These are phyloP conservation scores for Parastagonospora nodorum DNA, from an alignment of 2,329 filamentous ascomycete genomes.

Conservation along the genomic window DNA sequence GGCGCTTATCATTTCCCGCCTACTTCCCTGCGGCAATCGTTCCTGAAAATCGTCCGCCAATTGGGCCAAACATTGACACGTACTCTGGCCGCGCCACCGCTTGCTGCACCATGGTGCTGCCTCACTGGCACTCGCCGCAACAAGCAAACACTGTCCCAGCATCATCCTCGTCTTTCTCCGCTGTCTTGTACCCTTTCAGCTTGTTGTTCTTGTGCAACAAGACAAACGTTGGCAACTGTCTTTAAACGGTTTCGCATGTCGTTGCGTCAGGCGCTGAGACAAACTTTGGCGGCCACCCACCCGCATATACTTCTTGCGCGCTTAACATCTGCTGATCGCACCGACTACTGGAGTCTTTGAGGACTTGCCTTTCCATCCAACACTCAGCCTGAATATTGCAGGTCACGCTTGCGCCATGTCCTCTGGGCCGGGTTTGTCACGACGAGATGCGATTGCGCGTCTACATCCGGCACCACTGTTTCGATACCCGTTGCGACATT, in stretches of 20 bases:
- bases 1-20: neutral
- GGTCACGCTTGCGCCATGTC: neutral
- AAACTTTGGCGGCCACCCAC: too few relatives aligned
- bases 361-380: neutral
- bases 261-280: neutral
- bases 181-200: too few relatives aligned
- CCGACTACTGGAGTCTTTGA: neutral
- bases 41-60: neutral
- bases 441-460: neutral
- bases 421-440: neutral
- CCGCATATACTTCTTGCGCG: neutral
- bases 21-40: neutral
- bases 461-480: neutral
- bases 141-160: neutral
- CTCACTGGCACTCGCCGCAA: neutral
- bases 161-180: too few relatives aligned
- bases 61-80: neutral
- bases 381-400: neutral
- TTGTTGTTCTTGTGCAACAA: too few relatives aligned
- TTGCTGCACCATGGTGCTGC: neutral
- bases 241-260: neutral
- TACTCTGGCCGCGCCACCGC: neutral
- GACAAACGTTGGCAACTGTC: too few relatives aligned
- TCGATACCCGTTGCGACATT: neutral
- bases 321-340: neutral